These are phyloP conservation scores for Saccharomyces pastorianus DNA, from an alignment of 1,139 yeast genomes.

Conservation along the genomic window DNA sequence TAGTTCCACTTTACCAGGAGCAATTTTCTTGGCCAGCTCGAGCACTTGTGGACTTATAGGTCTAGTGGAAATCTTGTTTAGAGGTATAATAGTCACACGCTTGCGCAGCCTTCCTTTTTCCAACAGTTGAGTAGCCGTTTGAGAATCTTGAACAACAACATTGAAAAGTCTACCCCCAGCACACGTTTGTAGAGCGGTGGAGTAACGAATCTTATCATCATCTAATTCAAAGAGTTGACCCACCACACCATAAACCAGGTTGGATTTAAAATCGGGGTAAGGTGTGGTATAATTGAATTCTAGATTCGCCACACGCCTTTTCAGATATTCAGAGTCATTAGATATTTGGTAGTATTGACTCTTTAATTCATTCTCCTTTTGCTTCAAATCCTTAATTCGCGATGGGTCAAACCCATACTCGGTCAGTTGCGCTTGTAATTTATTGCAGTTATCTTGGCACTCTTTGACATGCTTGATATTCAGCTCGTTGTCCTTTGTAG, in stretches of 20 bases:
- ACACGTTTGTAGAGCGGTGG: conserved; percentile 84
- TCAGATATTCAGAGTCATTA: conserved; percentile 48
- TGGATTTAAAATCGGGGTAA: conserved; percentile 48
- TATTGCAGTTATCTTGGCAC: conserved; percentile 36
- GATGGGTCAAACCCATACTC: conserved; percentile 55
- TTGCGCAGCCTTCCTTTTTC: conserved; percentile 71
- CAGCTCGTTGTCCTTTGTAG: conserved; percentile 45
- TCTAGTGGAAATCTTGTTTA: conserved; percentile 70
- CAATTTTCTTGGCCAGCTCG: conserved; percentile 48
- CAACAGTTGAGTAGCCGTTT: conserved; percentile 70
- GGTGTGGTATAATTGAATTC: conserved; percentile 73
- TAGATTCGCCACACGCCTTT: conserved; percentile 60
- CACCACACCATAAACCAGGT: conserved; percentile 76
- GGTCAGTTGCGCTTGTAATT: conserved; percentile 40
- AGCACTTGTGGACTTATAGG: conserved; percentile 40
- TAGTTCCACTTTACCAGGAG: conserved; percentile 75
- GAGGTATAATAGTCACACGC: conserved; percentile 86
- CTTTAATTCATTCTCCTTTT: conserved; percentile 36
- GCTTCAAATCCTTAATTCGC: conserved; percentile 40
- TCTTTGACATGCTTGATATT: conserved; percentile 39
- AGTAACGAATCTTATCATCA: conserved; percentile 50
- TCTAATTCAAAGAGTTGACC: conserved; percentile 72
- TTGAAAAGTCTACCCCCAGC: conserved; percentile 90
- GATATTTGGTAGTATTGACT: conserved; percentile 38
- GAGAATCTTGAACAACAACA: conserved; percentile 84